Percentiles rank a stretch among this genome's conserved stretches.
Evolutionary conservation across 1,284 basidiomycete species (phyloP).

Genomic region (Cerioporus squamosus): DNA sequence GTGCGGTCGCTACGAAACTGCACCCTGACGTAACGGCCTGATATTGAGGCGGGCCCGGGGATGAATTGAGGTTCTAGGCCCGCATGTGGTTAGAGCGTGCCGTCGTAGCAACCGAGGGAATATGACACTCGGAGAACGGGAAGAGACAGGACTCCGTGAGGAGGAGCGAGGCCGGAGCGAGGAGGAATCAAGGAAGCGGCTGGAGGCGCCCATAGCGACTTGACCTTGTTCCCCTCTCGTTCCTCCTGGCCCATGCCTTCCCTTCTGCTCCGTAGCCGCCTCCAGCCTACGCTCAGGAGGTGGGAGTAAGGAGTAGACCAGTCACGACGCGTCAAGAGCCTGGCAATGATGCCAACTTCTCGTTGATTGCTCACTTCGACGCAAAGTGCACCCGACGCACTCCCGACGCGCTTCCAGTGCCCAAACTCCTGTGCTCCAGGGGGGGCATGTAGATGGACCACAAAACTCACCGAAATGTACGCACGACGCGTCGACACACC

Average conservation of each 20-base stretch:
- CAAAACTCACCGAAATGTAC: too few species aligned
- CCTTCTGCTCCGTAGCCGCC: too few species aligned
- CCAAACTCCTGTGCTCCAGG: neutral
- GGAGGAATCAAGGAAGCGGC: neutral
- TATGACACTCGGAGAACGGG: neutral
- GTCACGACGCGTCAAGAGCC: too few species aligned
- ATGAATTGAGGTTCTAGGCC: neutral
- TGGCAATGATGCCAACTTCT: neutral
- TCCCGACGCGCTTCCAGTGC: too few species aligned
- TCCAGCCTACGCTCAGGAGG: too few species aligned
- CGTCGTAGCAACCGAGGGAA: slow-evolving; percentile 2
- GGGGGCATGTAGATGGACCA: too few species aligned
- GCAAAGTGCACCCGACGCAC: neutral
- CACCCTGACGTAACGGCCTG: slow-evolving; percentile 5
- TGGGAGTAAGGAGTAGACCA: too few species aligned
- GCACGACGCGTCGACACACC: too few species aligned
- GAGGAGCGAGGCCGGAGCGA: neutral
- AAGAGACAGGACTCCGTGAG: neutral
- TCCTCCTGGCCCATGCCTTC: neutral
- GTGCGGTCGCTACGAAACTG: slow-evolving; percentile 6
- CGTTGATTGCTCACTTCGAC: neutral
- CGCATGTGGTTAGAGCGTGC: slow-evolving; percentile 9
- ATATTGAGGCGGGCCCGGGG: neutral
- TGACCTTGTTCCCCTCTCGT: neutral
- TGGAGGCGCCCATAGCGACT: neutral